Evolutionary conservation across 495 filamentous ascomycete genomes (phyloP).

Genomic region (Peziza echinospora): DNA sequence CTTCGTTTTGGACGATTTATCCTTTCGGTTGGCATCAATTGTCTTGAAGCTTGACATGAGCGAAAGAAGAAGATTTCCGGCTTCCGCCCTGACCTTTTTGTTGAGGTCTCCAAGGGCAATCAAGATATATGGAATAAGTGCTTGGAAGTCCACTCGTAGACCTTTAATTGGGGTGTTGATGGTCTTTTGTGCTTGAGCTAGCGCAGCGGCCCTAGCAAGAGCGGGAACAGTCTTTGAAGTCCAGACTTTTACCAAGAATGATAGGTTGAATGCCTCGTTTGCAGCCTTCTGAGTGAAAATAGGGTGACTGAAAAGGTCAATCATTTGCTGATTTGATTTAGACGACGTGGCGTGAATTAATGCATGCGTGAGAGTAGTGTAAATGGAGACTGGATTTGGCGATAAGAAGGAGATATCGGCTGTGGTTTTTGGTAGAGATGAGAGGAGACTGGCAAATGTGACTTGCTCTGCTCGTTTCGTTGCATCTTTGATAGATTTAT

Average conservation of each 20-base stretch:
- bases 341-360: constrained; percentile 33
- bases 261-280: constrained; percentile 43
- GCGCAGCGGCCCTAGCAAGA: constrained; percentile 41
- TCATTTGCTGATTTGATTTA: constrained; percentile 28
- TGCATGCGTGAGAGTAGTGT: constrained; percentile 36
- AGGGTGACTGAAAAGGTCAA: constrained; percentile 34
- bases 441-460: constrained; percentile 5
- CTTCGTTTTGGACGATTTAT: constrained; percentile 13
- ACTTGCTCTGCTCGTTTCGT: no score
- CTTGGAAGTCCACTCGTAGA: constrained; percentile 44
- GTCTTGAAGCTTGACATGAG: constrained; percentile 22
- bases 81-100: constrained; percentile 48
- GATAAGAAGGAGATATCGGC: constrained; percentile 28
- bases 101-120: constrained; percentile 51
- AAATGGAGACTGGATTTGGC: constrained; percentile 23
- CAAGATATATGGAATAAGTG: constrained; percentile 54
- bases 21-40: constrained; percentile 4
- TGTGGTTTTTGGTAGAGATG: constrained; percentile 18
- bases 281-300: constrained; percentile 33
- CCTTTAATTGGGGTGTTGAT: constrained; percentile 25
- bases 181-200: constrained; percentile 34
- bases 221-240: constrained; percentile 42
- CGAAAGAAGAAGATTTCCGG: constrained; percentile 37
- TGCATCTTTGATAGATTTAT: constrained; percentile 3
- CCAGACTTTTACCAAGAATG: constrained; percentile 57